Base-by-base conservation (phyloP, 2,329 filamentous ascomycete genomes). In the Arthrobotrys entomopaga region DNA sequence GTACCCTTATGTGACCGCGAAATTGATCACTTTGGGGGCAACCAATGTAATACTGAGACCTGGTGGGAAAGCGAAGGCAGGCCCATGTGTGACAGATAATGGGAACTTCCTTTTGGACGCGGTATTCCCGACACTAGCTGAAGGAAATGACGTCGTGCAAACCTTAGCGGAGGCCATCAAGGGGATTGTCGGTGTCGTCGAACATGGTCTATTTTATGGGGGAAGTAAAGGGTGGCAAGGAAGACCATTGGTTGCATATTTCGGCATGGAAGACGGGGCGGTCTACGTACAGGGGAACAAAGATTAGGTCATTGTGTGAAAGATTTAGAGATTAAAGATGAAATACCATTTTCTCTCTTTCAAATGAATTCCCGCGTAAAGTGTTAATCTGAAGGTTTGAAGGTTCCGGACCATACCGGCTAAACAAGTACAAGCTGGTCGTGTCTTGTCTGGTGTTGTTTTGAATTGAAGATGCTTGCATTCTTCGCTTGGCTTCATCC, bases 201-300 rank as follows among this genome's bases (percentile, higher is more conserved):
- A 97, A 80, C 93, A 96, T 26, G 95, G 95, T 13, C 86, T 99
- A 52, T 99, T 99, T 84, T 87, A 89, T 64, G 84, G 86, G 70
- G 85, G 88, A 77, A 82, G 85, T 79, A 84, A 85, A 63, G 82
- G 88, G 54, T 90, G 91, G 54, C 93, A 91, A 0, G 92, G 97
- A 83, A 96, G 94, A 83, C 95, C 95, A 0, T 86, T 97, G 11
- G 93, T 93, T 26, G 93, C 92, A 22, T 99, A 98, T 83, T 99
- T 98, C 82, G 95, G 95, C 40, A 91, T 95, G 88, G 87, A 90
- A 50, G 91, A 92, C 79, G 91, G 91, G 2, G 85, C 84, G 10
- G 89, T 91, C 20, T 52, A 67, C 19, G 43, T 58, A 6, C 46
- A 70, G n/a, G 40, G 26, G 2, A 50, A 64, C 16, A 42, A 57